A percentile compares a stretch with the other conserved stretches of the same genome.
Evolutionary conservation across 495 filamentous ascomycete genomes (phyloP).

Genomic region (Talaromyces nanjingensis): DNA sequence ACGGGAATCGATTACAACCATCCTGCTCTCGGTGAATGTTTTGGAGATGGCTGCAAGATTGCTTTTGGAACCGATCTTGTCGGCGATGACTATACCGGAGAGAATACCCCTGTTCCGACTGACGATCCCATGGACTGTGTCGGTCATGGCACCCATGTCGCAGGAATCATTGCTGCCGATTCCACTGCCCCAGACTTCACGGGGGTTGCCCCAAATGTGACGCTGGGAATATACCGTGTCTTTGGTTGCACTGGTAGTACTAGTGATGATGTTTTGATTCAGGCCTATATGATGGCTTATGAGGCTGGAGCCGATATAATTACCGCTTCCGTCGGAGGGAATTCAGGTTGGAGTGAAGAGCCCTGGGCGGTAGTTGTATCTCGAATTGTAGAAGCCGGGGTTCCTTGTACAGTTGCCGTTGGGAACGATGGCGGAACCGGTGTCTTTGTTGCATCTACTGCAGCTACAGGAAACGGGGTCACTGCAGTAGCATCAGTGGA

Average conservation of each 20-base stretch:
- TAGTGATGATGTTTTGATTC: slow-evolving; percentile 46
- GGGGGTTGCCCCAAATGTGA: slow-evolving; percentile 48
- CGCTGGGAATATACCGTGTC: slow-evolving; percentile 47
- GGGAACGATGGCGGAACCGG: slow-evolving; percentile 48
- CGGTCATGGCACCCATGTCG: slow-evolving; percentile 37
- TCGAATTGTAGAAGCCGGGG: slow-evolving; percentile 47
- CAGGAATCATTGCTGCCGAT: slow-evolving; percentile 42
- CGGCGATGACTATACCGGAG: slow-evolving; percentile 36
- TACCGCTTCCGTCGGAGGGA: slow-evolving; percentile 50
- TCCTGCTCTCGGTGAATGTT: slow-evolving; percentile 51
- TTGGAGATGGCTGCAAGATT: slow-evolving; percentile 47
- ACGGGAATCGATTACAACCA: slow-evolving; percentile 50
- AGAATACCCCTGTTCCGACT: slow-evolving; percentile 12
- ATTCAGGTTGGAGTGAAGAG: slow-evolving; percentile 49
- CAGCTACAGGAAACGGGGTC: slow-evolving; percentile 44
- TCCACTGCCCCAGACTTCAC: slow-evolving; percentile 40
- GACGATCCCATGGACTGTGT: slow-evolving; percentile 33
- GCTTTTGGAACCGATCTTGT: slow-evolving; percentile 22
- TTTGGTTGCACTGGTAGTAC: slow-evolving; percentile 43
- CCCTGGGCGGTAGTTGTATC: slow-evolving; percentile 46
- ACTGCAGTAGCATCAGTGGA: slow-evolving; percentile 33
- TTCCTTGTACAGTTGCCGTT: slow-evolving; percentile 47
- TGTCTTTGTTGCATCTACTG: slow-evolving; percentile 48
- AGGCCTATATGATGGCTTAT: slow-evolving; percentile 49
- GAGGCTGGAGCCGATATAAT: slow-evolving; percentile 54